These are phyloP conservation scores for Daldinia bambusicola DNA, from an alignment of 495 filamentous ascomycete genomes.

Conservation along the genomic window DNA sequence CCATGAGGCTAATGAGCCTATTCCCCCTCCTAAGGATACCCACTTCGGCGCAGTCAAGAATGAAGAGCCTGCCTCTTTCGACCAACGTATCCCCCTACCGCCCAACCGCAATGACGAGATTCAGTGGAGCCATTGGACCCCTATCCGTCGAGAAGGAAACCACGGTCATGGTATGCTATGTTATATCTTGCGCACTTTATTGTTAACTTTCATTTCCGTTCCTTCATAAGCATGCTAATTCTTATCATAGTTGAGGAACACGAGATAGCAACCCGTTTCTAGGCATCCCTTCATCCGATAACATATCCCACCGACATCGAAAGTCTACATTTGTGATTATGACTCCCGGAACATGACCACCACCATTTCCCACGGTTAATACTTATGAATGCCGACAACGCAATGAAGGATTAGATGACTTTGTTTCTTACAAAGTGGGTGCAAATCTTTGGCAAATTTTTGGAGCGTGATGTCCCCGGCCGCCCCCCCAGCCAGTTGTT, in stretches of 20 bases:
- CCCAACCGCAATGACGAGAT: conserved; percentile 4
- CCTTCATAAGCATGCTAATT: neutral
- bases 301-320: neutral
- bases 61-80: conserved; percentile 40
- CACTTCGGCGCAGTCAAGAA: conserved; percentile 28
- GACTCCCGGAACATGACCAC: neutral
- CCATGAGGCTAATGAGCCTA: conserved; percentile 13
- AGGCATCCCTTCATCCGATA: conserved; percentile 12
- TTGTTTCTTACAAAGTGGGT: neutral
- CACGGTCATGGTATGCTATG: conserved; percentile 35
- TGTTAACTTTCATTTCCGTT: neutral
- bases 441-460: conserved; percentile 2
- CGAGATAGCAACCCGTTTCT: conserved; percentile 40
- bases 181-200: conserved; percentile 3
- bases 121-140: conserved; percentile 32
- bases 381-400: neutral
- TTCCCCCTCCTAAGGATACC: conserved; percentile 36
- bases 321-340: neutral
- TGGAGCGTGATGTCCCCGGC: neutral
- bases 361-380: neutral
- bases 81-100: conserved; percentile 13
- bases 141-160: conserved; percentile 6
- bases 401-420: neutral
- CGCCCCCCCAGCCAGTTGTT: neutral
- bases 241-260: conserved; percentile 31